Conservation (phyloP, 495 filamentous ascomycete species). For the Daldinia caldariorum region DNA sequence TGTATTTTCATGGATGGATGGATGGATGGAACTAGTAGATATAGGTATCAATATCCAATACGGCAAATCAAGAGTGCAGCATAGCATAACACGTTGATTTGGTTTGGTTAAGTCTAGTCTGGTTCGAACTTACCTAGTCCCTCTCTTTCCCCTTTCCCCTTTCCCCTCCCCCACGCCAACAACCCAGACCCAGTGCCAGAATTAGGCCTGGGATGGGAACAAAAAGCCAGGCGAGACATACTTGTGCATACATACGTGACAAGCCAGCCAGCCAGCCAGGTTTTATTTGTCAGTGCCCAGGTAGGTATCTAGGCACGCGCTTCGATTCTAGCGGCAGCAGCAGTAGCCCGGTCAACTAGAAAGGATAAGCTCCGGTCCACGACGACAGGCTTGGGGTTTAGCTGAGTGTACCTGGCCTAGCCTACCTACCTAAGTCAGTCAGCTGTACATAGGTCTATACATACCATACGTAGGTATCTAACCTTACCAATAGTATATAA, state of each 20-base stretch:
- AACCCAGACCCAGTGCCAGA: neutral
- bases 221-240: no score
- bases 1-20: neutral
- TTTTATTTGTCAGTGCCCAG: neutral
- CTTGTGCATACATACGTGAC: neutral
- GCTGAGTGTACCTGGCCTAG: no score
- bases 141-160: no score
- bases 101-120: neutral
- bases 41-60: neutral
- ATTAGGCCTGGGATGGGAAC: no score
- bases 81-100: neutral
- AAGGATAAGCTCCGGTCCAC: neutral
- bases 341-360: neutral
- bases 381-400: neutral
- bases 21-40: neutral
- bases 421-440: neutral
- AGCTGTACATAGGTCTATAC: no score
- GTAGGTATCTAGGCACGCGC: constrained; percentile 3
- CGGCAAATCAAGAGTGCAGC: neutral
- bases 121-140: no score
- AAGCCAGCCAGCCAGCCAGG: neutral
- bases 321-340: neutral
- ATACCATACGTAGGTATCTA: no score
- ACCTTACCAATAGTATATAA: no score
- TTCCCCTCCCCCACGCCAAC: neutral